Evolutionary conservation across 192 early-diverging fungal species (phyloP).

Genomic region (Diversispora eburnea): DNA sequence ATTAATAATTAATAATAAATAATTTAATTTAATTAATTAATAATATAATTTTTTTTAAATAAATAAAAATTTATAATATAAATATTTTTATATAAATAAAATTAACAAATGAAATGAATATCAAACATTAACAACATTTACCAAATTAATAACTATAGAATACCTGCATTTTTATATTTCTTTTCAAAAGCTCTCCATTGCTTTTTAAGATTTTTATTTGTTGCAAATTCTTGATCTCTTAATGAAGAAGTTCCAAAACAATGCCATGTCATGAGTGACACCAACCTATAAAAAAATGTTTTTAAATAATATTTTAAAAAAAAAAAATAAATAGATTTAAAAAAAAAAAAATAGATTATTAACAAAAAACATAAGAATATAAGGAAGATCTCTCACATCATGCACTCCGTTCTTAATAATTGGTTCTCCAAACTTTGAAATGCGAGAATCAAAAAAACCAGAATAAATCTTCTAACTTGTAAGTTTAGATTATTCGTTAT

Average conservation of each 20-base stretch:
- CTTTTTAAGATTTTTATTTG: slow-evolving; percentile 58
- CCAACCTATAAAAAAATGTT: slow-evolving; percentile 45
- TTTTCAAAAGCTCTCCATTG: slow-evolving; percentile 64
- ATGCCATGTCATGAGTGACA: slow-evolving; percentile 74
- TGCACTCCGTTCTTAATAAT: slow-evolving; percentile 70
- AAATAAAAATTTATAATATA: not conserved
- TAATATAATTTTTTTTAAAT: too few species aligned
- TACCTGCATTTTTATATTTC: slow-evolving; percentile 38
- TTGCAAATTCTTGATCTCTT: slow-evolving; percentile 58
- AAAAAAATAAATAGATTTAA: not conserved
- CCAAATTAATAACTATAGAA: slow-evolving; percentile 10
- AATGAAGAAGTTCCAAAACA: slow-evolving; percentile 48
- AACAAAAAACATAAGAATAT: slow-evolving; percentile 3
- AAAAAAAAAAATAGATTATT: not conserved
- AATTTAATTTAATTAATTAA: too few species aligned
- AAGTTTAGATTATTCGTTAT: slow-evolving; percentile 31
- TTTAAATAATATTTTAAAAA: not conserved
- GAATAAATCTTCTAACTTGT: slow-evolving; percentile 48
- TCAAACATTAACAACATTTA: not conserved
- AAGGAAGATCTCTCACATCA: slow-evolving; percentile 43
- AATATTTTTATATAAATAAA: not conserved
- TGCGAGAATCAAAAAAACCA: slow-evolving; percentile 77
- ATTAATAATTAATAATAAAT: slow-evolving; percentile 5
- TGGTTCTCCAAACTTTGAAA: slow-evolving; percentile 82
- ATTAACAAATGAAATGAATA: not conserved